Base-by-base conservation (phyloP, 2,329 filamentous ascomycete species). In the Scolecobasidium constrictum region DNA sequence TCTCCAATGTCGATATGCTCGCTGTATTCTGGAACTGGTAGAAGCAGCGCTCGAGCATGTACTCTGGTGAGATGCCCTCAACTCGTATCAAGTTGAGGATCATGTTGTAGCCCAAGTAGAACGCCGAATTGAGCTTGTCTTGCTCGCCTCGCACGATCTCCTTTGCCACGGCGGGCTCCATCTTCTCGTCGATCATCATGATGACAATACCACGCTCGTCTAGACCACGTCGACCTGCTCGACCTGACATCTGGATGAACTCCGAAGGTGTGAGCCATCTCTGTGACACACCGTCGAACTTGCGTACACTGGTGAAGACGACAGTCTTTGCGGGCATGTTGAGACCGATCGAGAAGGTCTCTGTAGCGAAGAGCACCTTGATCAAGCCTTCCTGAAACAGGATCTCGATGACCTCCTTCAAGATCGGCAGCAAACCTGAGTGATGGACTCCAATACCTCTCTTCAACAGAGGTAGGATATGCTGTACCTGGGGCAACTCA, bases 321-420 rank as follows among this genome's bases (percentile, higher is more conserved):
- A 98, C 92, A 1, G 92, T 98, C 69, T 95, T 95, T 19, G 92
- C 92, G 51, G 92, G 92, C 92, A 98, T 96, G 71, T 98, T 98
- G 46, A 98, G 66, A 47, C 92, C 92, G 50, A 98, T 98, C 3
- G 92, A 96, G 65, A 98, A 98, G 1, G 92, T 98, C 62, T 98
- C 93, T 1, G 92, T 98, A 0, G 92, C 92, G 48, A 98, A 96
- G 1, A 98, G 72, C 7, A 96, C 90, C 65, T 98, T 98, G 69
- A 98, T 94, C 34, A 98, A 68, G 40, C 88, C 88, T 64, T 98
- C 92, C 58, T 98, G 92, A 72, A 98, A 98, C 34, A 98, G 69
- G 61, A 98, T 98, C 67, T 98, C 92, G 50, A 98, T 96, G 0
- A 90, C 95, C 64, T 98, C 92, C 65, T 98, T 98, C 45, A 98